Conservation (phyloP, 2,329 filamentous ascomycete species). For the Pseudogymnoascus sp. region DNA sequence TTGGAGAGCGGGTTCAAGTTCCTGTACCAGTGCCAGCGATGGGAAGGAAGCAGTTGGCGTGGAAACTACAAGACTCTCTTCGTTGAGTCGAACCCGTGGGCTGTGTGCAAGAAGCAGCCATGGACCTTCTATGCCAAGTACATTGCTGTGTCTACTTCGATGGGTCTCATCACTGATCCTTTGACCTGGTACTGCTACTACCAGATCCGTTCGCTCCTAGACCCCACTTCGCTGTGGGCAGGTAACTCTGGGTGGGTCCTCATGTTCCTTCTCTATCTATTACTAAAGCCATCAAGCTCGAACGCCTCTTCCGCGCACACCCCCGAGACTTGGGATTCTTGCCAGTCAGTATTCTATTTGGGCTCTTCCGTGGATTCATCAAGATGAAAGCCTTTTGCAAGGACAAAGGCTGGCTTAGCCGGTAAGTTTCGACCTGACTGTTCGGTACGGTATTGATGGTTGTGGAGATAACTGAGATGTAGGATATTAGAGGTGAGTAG, state of each 20-base stretch:
- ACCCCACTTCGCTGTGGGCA: constrained; percentile 34
- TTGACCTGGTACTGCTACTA: constrained; percentile 61
- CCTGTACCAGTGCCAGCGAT: constrained; percentile 84
- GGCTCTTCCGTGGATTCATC: constrained; percentile 86
- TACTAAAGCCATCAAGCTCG: constrained; percentile 84
- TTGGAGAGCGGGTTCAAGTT: constrained; percentile 84
- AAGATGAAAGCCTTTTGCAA: constrained; percentile 65
- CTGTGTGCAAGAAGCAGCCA: constrained; percentile 55
- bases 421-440: background rate
- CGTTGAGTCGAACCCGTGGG: constrained; percentile 44
- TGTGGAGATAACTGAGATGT: background rate
- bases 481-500: background rate
- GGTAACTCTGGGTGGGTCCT: background rate
- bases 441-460: background rate
- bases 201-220: constrained; percentile 57
- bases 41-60: constrained; percentile 96
- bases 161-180: constrained; percentile 71
- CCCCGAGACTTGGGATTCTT: constrained; percentile 72
- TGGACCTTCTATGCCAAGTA: constrained; percentile 94
- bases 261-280: constrained; percentile 63
- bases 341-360: constrained; percentile 80
- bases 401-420: background rate
- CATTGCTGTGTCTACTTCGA: constrained; percentile 83
- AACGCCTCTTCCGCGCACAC: constrained; percentile 77
- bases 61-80: constrained; percentile 90